phyloP scores from a whole-genome alignment of 1,284 basidiomycete species.

The Rhodotorula sp. region DNA sequence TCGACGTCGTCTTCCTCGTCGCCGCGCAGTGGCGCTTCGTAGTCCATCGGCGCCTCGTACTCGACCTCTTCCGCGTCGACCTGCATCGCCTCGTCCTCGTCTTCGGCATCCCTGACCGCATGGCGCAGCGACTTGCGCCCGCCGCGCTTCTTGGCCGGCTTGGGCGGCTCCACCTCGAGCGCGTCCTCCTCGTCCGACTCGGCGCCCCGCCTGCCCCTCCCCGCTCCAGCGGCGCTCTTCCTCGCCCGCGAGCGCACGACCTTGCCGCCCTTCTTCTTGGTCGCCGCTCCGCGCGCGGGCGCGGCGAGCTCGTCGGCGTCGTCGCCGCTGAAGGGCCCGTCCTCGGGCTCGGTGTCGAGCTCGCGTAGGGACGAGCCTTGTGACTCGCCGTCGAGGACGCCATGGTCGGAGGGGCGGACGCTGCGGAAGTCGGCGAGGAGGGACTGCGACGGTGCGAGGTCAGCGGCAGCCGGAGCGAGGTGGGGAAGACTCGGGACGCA shows the following conservation, averaged over 20 bases:
- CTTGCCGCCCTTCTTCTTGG: conserved; percentile 2
- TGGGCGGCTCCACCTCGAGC: background rate
- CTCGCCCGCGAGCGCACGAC: background rate
- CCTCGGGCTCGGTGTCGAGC: conserved; percentile 26
- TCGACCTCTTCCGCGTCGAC: conserved; percentile 1
- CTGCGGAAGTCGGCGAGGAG: conserved; percentile 14
- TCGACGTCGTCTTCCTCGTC: conserved; percentile 11
- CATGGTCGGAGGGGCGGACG: conserved; percentile 33
- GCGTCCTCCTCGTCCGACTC: conserved; percentile 13
- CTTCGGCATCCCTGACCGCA: background rate
- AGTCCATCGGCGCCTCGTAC: conserved; percentile 16
- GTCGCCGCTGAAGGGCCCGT: background rate
- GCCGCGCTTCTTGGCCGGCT: background rate
- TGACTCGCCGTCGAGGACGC: conserved; percentile 39
- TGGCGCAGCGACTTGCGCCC: background rate
- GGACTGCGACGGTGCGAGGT: conserved; percentile 3
- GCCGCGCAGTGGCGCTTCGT: conserved; percentile 10
- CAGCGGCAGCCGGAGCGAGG: background rate
- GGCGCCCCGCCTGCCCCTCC: background rate
- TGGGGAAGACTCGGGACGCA: conserved; percentile 38
- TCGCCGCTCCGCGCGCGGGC: background rate
- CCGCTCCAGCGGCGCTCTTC: background rate
- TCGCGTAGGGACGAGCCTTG: conserved; percentile 32
- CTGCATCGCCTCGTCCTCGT: background rate
- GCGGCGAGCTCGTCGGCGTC: too few species aligned